A percentile compares a stretch with the other conserved stretches of the same genome.
Conservation (phyloP, 2,329 filamentous ascomycete species). For the Ascochyta pisi region DNA sequence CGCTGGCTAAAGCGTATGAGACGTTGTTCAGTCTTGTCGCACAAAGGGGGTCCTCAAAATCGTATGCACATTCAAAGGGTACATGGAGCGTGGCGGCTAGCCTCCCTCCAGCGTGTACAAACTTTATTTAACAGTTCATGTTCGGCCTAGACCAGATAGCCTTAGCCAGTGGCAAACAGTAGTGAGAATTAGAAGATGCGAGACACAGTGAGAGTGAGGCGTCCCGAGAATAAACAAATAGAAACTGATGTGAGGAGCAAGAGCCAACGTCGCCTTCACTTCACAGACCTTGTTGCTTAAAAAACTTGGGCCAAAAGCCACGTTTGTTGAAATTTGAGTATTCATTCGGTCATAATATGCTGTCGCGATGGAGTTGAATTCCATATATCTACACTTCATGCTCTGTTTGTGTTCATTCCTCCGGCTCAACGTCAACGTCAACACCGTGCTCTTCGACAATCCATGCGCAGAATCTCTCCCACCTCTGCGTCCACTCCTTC, state of each 20-base stretch:
- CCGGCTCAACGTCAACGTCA: slow-evolving; percentile 57
- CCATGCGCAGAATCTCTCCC: slow-evolving; percentile 92
- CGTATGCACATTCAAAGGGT: no score
- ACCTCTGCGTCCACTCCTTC: slow-evolving; percentile 79
- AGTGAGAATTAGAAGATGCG: no score
- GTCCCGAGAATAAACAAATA: background rate
- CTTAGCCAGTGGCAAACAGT: no score
- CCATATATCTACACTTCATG: background rate
- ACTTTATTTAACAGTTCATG: no score
- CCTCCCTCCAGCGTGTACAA: no score
- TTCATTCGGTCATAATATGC: background rate
- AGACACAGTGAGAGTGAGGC: no score
- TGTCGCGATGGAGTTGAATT: slow-evolving; percentile 15
- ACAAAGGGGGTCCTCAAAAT: no score
- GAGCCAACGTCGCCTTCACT: background rate
- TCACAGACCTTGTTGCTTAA: no score
- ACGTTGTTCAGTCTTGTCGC: no score
- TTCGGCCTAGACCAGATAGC: no score
- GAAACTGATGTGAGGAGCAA: background rate
- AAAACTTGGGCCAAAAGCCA: background rate
- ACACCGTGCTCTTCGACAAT: slow-evolving; percentile 76
- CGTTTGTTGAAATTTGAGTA: background rate
- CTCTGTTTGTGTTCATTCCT: slow-evolving; percentile 35
- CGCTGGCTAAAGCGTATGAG: no score
- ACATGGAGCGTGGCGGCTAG: no score